These are phyloP conservation scores for Tricholoma bakamatsutake DNA, from an alignment of 768 basidiomycete species.

Conservation along the genomic window DNA sequence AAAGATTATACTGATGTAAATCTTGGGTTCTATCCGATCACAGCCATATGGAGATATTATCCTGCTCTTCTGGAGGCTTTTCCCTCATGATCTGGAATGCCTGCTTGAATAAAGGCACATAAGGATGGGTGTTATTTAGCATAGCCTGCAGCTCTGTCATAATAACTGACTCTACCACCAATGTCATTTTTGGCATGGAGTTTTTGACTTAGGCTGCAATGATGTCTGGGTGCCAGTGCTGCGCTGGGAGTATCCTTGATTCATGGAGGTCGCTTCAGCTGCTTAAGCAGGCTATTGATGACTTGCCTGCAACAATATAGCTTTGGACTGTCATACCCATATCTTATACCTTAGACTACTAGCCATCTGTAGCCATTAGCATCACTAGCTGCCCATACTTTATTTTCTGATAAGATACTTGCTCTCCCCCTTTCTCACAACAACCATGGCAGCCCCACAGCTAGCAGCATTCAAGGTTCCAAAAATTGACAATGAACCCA, in stretches of 20 bases:
- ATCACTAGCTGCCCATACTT: too few relatives aligned
- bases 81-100: too few relatives aligned
- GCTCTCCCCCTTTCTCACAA: slow-evolving; percentile 1
- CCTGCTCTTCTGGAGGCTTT: too few relatives aligned
- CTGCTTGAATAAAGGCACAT: too few relatives aligned
- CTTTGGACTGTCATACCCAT: not conserved
- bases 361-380: not conserved
- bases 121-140: too few relatives aligned
- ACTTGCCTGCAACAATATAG: slow-evolving; percentile 29
- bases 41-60: too few relatives aligned
- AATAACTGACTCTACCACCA: slow-evolving; percentile 54
- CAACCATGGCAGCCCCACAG: slow-evolving; percentile 62
- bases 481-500: slow-evolving; percentile 84
- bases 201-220: slow-evolving; percentile 51
- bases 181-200: slow-evolving; percentile 52
- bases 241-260: slow-evolving; percentile 60
- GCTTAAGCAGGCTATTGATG: slow-evolving; percentile 55
- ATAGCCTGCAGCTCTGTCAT: too few relatives aligned
- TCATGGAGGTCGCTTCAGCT: slow-evolving; percentile 49
- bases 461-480: slow-evolving; percentile 87
- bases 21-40: too few relatives aligned
- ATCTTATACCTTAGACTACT: not conserved
- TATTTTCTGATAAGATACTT: slow-evolving; percentile 5
- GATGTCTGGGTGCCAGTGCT: slow-evolving; percentile 52
- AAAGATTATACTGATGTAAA: too few relatives aligned